phyloP scores from a whole-genome alignment of 139 green algal genomes.

The Chlorella sp. region DNA sequence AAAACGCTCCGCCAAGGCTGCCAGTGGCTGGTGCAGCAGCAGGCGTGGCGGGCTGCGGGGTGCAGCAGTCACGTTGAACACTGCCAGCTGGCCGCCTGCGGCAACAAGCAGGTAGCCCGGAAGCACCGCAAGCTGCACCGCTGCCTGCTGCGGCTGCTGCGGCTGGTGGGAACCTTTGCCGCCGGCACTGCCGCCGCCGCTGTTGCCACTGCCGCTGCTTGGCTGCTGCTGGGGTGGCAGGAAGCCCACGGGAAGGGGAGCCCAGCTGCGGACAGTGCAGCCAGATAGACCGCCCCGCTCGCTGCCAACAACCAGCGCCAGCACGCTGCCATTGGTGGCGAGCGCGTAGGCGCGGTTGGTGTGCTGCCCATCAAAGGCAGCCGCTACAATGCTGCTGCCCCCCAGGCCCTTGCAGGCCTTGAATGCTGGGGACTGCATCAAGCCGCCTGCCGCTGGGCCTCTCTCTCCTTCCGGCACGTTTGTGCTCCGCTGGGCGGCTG shows the following conservation, averaged over 20 bases:
- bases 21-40: constrained; percentile 12
- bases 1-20: not conserved
- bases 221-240: not conserved
- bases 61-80: constrained; percentile 28
- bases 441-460: not conserved
- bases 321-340: constrained; percentile 30
- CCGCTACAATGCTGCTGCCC: constrained; percentile 47
- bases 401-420: constrained; percentile 34
- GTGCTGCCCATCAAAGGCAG: constrained; percentile 48
- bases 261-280: not conserved
- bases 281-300: not conserved
- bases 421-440: not conserved
- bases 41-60: not conserved
- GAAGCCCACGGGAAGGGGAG: not conserved
- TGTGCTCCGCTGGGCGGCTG: not conserved
- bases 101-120: constrained; percentile 33
- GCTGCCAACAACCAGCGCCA: constrained; percentile 37
- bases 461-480: not conserved
- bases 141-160: not conserved
- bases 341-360: constrained; percentile 44
- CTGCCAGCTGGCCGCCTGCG: not conserved
- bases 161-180: not conserved
- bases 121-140: not conserved
- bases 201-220: not conserved
- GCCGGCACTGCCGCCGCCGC: not conserved